These are phyloP conservation scores for Phanerochaete carnosa DNA, from an alignment of 768 basidiomycete species.

Conservation along the genomic window DNA sequence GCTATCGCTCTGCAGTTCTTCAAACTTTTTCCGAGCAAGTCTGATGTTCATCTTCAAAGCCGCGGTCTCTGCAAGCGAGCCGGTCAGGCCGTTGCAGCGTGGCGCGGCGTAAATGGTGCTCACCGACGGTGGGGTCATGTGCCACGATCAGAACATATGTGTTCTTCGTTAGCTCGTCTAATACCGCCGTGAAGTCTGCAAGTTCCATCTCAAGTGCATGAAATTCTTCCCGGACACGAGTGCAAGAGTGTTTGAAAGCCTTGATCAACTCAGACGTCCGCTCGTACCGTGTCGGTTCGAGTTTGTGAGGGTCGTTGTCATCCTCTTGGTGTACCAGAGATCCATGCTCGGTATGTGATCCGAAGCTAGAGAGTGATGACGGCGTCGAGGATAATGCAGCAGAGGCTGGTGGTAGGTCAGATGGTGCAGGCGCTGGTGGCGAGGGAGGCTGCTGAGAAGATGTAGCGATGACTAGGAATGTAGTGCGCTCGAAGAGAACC, in stretches of 20 bases:
- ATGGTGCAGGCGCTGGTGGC: slow-evolving; percentile 21
- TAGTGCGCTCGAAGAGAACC: slow-evolving; percentile 94
- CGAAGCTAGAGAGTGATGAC: slow-evolving; percentile 11
- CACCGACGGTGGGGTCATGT: slow-evolving; percentile 86
- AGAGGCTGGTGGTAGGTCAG: slow-evolving; percentile 12
- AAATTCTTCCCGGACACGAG: slow-evolving; percentile 82
- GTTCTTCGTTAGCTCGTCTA: slow-evolving; percentile 91
- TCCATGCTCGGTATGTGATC: slow-evolving; percentile 1
- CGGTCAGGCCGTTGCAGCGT: not conserved
- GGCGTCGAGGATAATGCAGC: slow-evolving; percentile 21
- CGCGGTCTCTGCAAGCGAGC: slow-evolving; percentile 63
- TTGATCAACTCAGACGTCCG: slow-evolving; percentile 93
- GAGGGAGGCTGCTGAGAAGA: slow-evolving; percentile 51
- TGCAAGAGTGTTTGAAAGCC: slow-evolving; percentile 90
- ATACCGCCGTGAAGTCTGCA: slow-evolving; percentile 79
- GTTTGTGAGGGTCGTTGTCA: slow-evolving; percentile 35
- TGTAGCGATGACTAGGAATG: slow-evolving; percentile 95
- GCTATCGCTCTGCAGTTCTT: slow-evolving; percentile 80
- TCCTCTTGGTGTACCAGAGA: slow-evolving; percentile 5
- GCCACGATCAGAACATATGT: slow-evolving; percentile 91
- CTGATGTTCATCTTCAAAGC: slow-evolving; percentile 86
- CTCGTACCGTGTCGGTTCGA: slow-evolving; percentile 75
- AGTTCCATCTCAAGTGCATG: slow-evolving; percentile 85
- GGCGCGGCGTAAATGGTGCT: slow-evolving; percentile 15
- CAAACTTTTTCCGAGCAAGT: slow-evolving; percentile 83